Conservation (phyloP, 345 rosid genomes). For the Salix exigua region DNA sequence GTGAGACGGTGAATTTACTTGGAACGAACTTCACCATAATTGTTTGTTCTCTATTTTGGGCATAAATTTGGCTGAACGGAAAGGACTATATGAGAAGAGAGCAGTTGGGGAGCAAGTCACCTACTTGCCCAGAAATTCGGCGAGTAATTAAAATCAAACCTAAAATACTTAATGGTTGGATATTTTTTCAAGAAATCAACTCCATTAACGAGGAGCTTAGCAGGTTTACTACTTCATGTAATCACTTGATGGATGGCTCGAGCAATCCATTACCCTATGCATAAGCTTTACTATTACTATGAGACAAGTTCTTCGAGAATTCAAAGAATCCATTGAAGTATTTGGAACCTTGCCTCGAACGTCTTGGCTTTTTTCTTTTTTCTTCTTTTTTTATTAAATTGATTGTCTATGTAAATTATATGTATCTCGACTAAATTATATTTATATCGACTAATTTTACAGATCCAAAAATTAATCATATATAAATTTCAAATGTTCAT, state of each 20-base stretch:
- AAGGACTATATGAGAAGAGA: constrained; percentile 24
- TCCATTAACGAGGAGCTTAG: neutral
- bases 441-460: too few relatives aligned
- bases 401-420: too few relatives aligned
- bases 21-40: constrained; percentile 9
- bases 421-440: too few relatives aligned
- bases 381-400: too few relatives aligned
- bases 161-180: constrained; percentile 5
- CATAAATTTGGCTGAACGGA: constrained; percentile 16
- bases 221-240: neutral
- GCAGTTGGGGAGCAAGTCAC: constrained; percentile 66
- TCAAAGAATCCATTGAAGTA: neutral
- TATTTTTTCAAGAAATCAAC: constrained; percentile 7
- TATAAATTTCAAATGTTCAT: too few relatives aligned
- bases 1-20: constrained; percentile 23
- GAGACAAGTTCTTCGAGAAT: neutral
- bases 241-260: neutral
- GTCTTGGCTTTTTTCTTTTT: too few relatives aligned
- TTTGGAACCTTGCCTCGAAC: too few relatives aligned
- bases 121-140: constrained; percentile 19
- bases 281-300: too few relatives aligned
- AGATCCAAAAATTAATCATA: too few relatives aligned
- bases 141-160: constrained; percentile 31
- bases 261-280: too few relatives aligned
- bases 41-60: constrained; percentile 4